Conservation (phyloP, 1,284 basidiomycete species). For the Pseudozyma sp. region DNA sequence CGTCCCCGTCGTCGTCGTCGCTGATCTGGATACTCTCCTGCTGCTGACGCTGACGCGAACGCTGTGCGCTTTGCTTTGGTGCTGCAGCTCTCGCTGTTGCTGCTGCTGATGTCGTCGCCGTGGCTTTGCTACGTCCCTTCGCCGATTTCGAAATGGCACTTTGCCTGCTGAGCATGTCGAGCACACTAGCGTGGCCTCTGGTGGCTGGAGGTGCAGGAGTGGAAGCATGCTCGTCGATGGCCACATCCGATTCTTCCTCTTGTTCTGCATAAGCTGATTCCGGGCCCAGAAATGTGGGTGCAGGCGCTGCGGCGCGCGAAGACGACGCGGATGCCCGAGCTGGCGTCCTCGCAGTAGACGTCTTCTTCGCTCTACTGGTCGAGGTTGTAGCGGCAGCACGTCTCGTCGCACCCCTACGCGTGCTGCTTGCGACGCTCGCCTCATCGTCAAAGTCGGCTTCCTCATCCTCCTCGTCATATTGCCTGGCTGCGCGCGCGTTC, state of each 20-base stretch:
- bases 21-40: conserved; percentile 45
- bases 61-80: background rate
- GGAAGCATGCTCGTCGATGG: conserved; percentile 22
- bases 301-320: conserved; percentile 15
- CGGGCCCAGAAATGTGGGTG: conserved; percentile 31
- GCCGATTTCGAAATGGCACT: background rate
- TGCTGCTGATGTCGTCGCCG: conserved; percentile 2
- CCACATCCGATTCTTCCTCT: conserved; percentile 29
- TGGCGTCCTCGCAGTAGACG: conserved; percentile 3
- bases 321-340: conserved; percentile 5
- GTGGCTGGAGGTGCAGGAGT: conserved; percentile 17
- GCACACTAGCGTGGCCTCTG: conserved; percentile 29
- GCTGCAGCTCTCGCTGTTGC: conserved; percentile 6
- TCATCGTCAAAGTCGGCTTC: conserved; percentile 19
- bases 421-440: conserved; percentile 13
- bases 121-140: conserved; percentile 1
- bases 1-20: conserved; percentile 32
- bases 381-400: conserved; percentile 8
- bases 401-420: conserved; percentile 11
- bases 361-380: conserved; percentile 8
- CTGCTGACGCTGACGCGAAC: conserved; percentile 8
- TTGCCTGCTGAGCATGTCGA: conserved; percentile 32
- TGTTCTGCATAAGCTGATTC: conserved; percentile 40
- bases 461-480: conserved; percentile 24
- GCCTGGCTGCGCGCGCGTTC: background rate